Evolutionary conservation across 352 stramenopile genomes (phyloP), one percentile per base, ranked within the genome.

Genomic region (Phytopythium ostracodes): DNA sequence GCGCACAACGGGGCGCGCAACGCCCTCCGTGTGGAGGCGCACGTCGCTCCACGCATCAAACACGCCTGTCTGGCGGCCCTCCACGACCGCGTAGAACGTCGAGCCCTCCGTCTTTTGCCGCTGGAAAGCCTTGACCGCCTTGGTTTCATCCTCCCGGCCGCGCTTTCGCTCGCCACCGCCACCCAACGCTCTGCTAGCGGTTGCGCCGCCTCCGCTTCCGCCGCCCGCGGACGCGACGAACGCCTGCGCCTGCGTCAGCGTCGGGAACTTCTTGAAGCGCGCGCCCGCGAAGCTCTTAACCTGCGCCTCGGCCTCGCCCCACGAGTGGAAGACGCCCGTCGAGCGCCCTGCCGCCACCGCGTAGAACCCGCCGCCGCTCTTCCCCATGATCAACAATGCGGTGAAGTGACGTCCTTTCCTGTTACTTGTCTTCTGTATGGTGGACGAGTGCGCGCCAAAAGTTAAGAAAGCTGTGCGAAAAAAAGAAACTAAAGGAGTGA

Each of bases 191-290:
- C 54, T 31, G 53, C 17, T 22, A 35, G 29, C 22, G 22, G 25
- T 47, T n/a, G n/a, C n/a, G n/a, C n/a, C n/a, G n/a, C n/a, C n/a
- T 20, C 15, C 38, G 33, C 31, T 64, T 33, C 22, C 53, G 12
- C 20, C 20, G 24, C 35, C 31, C 4, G 22, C 56, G 20, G 47
- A 40, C 18, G 63, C 53, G 6, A 92, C 52, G 54, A 89, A 92
- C 24, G 66, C 65, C 18, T 79, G 62, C 8, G 85, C 85, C 44
- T 91, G 70, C 11, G 51, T 53, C 31, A 67, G 25, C 6, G 71
- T 82, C 35, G 74, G 59, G 62, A 92, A 91, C 56, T 90, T 91
- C 63, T 94, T 91, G 63, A 70, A 91, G 18, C 56, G 67, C 24
- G 73, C 71, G 17, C 72, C 73, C 14, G 55, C 54, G 52, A 85